Percentiles rank a stretch among this genome's conserved stretches.
phyloP scores from a whole-genome alignment of 202 grass and related monocot species.

The Musa balbisiana region DNA sequence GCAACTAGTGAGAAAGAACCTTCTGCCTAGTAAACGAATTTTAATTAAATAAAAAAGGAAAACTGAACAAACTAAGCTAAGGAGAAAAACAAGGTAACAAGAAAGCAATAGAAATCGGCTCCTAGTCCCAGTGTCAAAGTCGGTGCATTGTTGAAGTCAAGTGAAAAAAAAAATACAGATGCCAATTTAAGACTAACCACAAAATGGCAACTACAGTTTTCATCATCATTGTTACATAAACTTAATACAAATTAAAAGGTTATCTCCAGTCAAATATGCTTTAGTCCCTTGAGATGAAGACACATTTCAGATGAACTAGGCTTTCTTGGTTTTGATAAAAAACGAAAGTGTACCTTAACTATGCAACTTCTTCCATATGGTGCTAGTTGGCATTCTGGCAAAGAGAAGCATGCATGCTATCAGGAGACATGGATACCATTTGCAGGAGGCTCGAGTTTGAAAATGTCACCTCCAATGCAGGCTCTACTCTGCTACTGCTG shows the following conservation, averaged over 20 bases:
- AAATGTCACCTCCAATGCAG: slow-evolving; percentile 70
- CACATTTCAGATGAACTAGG: neutral
- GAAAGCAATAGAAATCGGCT: too few species aligned
- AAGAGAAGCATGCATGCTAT: slow-evolving; percentile 30
- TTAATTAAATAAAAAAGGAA: too few species aligned
- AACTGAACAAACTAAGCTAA: too few species aligned
- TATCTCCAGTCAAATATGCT: too few species aligned
- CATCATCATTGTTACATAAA: neutral
- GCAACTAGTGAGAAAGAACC: too few species aligned
- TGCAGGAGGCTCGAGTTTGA: slow-evolving; percentile 85
- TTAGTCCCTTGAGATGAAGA: neutral
- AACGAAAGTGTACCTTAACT: neutral
- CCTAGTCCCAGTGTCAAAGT: neutral
- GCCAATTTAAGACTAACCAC: neutral
- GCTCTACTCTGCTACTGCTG: slow-evolving; percentile 80
- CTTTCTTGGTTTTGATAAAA: neutral
- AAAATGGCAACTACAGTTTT: neutral
- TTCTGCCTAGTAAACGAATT: too few species aligned
- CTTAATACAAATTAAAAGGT: neutral
- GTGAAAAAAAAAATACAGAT: too few species aligned
- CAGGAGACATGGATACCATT: slow-evolving; percentile 99
- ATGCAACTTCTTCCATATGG: neutral
- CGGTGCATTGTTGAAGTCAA: neutral
- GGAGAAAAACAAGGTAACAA: too few species aligned
- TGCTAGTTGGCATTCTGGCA: slow-evolving; percentile 2